Conservation (phyloP, 768 basidiomycete species). For the Leccinellum albellum region DNA sequence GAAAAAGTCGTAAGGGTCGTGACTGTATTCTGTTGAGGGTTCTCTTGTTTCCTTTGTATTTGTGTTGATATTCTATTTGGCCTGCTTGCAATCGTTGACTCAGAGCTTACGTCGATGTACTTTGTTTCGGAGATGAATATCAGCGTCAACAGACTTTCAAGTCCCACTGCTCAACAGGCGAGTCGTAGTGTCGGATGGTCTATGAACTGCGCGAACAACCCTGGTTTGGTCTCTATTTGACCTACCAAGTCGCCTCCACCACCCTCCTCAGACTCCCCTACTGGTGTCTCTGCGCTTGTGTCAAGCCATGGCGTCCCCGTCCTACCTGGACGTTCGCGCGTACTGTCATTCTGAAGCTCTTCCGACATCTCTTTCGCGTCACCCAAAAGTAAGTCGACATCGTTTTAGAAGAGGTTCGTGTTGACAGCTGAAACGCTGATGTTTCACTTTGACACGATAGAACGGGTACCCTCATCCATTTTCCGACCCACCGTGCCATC, state of each 20-base stretch:
- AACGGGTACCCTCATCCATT: conserved; percentile 15
- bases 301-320: conserved; percentile 23
- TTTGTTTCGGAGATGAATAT: too few species aligned
- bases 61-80: too few species aligned
- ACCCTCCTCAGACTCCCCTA: conserved; percentile 21
- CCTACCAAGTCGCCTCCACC: conserved; percentile 21
- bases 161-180: too few species aligned
- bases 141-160: not conserved
- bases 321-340: conserved; percentile 23
- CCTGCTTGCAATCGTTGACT: too few species aligned
- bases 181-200: not conserved
- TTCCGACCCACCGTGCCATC: conserved; percentile 22
- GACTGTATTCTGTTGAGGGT: too few species aligned
- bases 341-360: conserved; percentile 16
- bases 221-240: conserved; percentile 19
- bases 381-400: conserved; percentile 23
- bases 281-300: conserved; percentile 20
- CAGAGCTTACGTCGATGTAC: too few species aligned
- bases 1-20: too few species aligned
- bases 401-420: not conserved
- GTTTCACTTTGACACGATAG: conserved; percentile 1
- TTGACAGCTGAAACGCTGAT: not conserved
- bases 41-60: too few species aligned
- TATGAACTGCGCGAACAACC: conserved; percentile 6
- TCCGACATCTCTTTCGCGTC: conserved; percentile 16